Conservation (phyloP, 2,329 filamentous ascomycete genomes). For the Tympanopsis confertula region DNA sequence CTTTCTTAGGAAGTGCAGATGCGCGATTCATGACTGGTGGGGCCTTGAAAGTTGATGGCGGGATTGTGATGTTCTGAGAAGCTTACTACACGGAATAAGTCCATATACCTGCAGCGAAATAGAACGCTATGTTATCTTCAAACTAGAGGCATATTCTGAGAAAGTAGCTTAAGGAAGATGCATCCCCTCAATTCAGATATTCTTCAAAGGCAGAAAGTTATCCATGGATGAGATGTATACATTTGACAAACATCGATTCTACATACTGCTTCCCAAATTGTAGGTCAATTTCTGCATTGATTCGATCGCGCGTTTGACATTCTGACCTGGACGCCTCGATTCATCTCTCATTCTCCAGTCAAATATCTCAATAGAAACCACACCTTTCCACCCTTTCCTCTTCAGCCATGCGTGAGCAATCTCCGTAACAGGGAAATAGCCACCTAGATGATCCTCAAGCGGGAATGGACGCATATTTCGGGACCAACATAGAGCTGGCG, state of each 20-base stretch:
- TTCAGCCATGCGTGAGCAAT: conserved; percentile 14
- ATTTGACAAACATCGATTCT: too few relatives aligned
- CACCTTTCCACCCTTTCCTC: conserved; percentile 14
- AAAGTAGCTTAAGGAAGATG: too few relatives aligned
- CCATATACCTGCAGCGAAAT: too few relatives aligned
- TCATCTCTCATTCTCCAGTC: conserved; percentile 16
- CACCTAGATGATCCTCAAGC: conserved; percentile 10
- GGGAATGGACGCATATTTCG: conserved; percentile 16
- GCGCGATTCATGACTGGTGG: conserved; percentile 23
- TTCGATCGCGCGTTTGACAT: conserved; percentile 30
- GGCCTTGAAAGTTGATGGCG: conserved; percentile 6
- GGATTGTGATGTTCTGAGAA: conserved; percentile 4
- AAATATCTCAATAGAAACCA: conserved; percentile 19
- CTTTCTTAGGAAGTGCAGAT: conserved; percentile 23
- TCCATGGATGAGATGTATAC: too few relatives aligned
- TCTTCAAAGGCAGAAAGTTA: too few relatives aligned
- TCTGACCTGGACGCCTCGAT: conserved; percentile 25
- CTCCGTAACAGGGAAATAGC: conserved; percentile 9
- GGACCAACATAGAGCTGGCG: conserved; percentile 3
- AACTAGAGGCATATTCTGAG: too few relatives aligned
- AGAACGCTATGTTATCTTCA: too few relatives aligned
- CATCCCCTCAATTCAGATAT: too few relatives aligned
- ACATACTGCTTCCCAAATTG: too few relatives aligned
- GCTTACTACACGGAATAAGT: too few relatives aligned
- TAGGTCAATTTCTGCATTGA: conserved; percentile 34